phyloP scores from a whole-genome alignment of 352 stramenopile genomes.

The Globisporangium okanoganense region DNA sequence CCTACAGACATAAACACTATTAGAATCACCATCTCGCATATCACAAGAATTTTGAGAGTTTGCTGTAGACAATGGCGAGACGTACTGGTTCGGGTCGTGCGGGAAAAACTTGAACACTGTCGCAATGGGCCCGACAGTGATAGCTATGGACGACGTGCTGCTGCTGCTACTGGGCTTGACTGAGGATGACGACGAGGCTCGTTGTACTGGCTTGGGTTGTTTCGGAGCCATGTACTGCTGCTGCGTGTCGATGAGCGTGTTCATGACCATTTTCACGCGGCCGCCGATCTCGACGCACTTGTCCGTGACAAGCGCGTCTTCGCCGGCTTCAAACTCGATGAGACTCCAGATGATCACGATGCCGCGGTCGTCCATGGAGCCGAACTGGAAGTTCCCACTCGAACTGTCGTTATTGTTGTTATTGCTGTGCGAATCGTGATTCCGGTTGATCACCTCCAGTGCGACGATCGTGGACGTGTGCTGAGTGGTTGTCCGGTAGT shows the following conservation, averaged over 20 bases:
- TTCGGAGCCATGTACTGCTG: slow-evolving; percentile 33
- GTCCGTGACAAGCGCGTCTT: slow-evolving; percentile 41
- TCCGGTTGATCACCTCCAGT: slow-evolving; percentile 32
- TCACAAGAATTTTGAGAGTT: neutral
- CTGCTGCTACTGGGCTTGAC: neutral
- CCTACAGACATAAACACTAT: slow-evolving; percentile 13
- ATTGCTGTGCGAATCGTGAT: neutral
- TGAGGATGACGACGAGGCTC: neutral
- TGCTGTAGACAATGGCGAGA: slow-evolving; percentile 9
- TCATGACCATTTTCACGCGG: slow-evolving; percentile 64
- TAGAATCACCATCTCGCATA: neutral
- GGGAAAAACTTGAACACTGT: slow-evolving; percentile 50
- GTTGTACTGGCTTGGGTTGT: neutral
- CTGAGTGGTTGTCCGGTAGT: slow-evolving; percentile 32
- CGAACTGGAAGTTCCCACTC: slow-evolving; percentile 56
- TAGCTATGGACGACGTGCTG: slow-evolving; percentile 5
- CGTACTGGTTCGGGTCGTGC: slow-evolving; percentile 52
- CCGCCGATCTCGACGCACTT: slow-evolving; percentile 67
- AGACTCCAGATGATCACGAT: slow-evolving; percentile 69
- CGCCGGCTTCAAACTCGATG: slow-evolving; percentile 42
- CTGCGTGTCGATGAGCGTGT: slow-evolving; percentile 54
- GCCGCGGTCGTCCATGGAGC: slow-evolving; percentile 65
- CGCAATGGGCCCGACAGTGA: slow-evolving; percentile 38
- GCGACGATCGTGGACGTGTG: slow-evolving; percentile 46
- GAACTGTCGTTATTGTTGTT: slow-evolving; percentile 7